Evolutionary conservation across 2,329 filamentous ascomycete species (phyloP).

Genomic region (Cytospora piceae): DNA sequence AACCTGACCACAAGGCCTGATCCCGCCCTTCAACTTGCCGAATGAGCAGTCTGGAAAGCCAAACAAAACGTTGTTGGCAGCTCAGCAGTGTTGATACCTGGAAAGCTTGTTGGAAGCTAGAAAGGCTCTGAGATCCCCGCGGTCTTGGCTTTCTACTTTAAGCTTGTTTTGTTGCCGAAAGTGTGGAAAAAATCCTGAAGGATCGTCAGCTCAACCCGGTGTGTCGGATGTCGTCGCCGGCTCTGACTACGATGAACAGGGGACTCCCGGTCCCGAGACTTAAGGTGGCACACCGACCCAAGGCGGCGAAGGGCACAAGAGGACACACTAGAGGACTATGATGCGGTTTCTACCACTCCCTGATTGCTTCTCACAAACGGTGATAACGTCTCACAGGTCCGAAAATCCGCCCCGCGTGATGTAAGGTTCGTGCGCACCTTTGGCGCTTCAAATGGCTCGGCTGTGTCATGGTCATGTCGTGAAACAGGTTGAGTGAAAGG

Average conservation of each 20-base stretch:
- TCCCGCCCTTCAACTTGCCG: conserved; percentile 17
- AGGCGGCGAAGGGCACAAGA: conserved; percentile 8
- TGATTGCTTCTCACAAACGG: neutral
- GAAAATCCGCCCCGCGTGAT: neutral
- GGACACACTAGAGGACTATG: too few species aligned
- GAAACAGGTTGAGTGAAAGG: neutral
- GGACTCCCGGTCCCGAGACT: neutral
- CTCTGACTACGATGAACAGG: neutral
- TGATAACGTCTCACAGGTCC: neutral
- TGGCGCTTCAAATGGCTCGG: neutral
- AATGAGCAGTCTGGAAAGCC: neutral
- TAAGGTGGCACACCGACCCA: neutral
- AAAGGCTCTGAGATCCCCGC: neutral
- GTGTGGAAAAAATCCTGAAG: neutral
- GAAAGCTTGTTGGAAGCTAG: neutral
- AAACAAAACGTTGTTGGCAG: neutral
- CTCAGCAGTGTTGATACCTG: neutral
- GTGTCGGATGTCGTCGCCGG: neutral
- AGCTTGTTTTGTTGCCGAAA: neutral
- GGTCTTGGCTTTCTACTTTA: conserved; percentile 1
- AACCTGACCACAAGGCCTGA: conserved; percentile 17
- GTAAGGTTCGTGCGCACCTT: neutral
- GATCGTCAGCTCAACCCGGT: neutral
- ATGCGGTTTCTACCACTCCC: neutral
- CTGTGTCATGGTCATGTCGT: neutral